Evolutionary conservation across 345 rosid species (phyloP).

Genomic region (Capsella bursapastoris): DNA sequence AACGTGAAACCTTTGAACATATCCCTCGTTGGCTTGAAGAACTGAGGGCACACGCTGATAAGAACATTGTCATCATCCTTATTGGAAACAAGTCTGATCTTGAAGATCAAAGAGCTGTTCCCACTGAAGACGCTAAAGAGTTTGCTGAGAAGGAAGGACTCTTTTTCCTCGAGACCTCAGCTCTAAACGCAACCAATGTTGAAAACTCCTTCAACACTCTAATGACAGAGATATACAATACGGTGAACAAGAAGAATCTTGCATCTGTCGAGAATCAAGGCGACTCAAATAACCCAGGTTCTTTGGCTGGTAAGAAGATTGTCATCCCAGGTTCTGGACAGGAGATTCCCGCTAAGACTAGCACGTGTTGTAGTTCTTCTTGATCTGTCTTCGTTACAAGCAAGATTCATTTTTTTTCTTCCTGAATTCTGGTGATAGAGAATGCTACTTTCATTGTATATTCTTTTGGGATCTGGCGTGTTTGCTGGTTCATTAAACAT

Average conservation of each 20-base stretch:
- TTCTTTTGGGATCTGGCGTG: slow-evolving; percentile 40
- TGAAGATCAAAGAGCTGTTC: slow-evolving; percentile 65
- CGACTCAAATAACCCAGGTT: slow-evolving; percentile 58
- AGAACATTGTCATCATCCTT: slow-evolving; percentile 79
- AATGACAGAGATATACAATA: slow-evolving; percentile 73
- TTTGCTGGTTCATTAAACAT: slow-evolving; percentile 33
- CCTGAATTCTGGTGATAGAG: slow-evolving; percentile 27
- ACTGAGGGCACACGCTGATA: slow-evolving; percentile 75
- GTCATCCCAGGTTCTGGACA: slow-evolving; percentile 73
- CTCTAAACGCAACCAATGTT: slow-evolving; percentile 70
- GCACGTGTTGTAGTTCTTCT: slow-evolving; percentile 59
- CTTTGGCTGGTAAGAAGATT: slow-evolving; percentile 73
- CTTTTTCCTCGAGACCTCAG: slow-evolving; percentile 81
- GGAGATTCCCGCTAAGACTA: slow-evolving; percentile 61
- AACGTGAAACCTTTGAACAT: slow-evolving; percentile 78
- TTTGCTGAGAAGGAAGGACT: slow-evolving; percentile 83
- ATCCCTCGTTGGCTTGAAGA: slow-evolving; percentile 89
- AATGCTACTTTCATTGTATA: slow-evolving; percentile 35
- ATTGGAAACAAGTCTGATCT: slow-evolving; percentile 80
- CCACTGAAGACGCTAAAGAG: slow-evolving; percentile 74
- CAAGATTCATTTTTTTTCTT: not conserved
- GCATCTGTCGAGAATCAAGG: slow-evolving; percentile 57
- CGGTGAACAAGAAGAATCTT: slow-evolving; percentile 78
- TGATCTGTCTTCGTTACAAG: slow-evolving; percentile 41
- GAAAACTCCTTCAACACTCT: slow-evolving; percentile 73